Percentiles rank a stretch among this genome's conserved stretches.
Conservation (phyloP, 2,329 filamentous ascomycete genomes). For the Fusarium sp. region DNA sequence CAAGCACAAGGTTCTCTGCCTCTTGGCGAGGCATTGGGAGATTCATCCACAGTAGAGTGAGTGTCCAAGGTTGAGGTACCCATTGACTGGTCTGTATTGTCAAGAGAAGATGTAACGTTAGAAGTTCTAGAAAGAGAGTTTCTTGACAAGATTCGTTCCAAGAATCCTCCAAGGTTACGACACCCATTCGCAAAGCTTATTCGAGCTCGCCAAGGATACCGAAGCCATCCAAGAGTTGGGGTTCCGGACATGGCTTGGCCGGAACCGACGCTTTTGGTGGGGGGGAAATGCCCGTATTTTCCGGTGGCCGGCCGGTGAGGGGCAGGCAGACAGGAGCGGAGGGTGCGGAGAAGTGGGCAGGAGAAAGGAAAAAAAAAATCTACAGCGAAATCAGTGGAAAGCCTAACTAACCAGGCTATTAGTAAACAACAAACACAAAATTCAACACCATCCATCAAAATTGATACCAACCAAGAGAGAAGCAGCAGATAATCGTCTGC, state of each 20-base stretch:
- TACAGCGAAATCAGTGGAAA: conserved; percentile 25
- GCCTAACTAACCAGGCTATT: conserved; percentile 1
- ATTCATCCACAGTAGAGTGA: no score
- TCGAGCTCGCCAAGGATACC: no score
- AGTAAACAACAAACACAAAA: conserved; percentile 36
- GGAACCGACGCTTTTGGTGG: conserved; percentile 13
- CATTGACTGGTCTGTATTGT: no score
- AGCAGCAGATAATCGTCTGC: background rate
- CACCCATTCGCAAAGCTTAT: background rate
- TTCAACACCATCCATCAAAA: conserved; percentile 23
- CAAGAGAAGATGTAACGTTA: background rate
- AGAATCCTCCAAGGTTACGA: background rate
- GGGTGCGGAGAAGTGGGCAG: conserved; percentile 31
- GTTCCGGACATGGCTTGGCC: conserved; percentile 8
- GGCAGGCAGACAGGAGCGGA: conserved; percentile 7
- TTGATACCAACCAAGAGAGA: background rate
- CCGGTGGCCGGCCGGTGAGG: conserved; percentile 31
- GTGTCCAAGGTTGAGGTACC: no score
- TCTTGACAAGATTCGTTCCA: no score
- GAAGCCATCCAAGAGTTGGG: conserved; percentile 4
- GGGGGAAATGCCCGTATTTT: conserved; percentile 21
- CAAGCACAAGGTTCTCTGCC: background rate
- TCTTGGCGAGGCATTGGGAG: no score
- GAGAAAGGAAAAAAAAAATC: conserved; percentile 22
- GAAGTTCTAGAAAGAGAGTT: no score